Evolutionary conservation across 176 grass and related monocot species (phyloP), one percentile per base, ranked within the genome.

Genomic region (Phoenix roebelenii): DNA sequence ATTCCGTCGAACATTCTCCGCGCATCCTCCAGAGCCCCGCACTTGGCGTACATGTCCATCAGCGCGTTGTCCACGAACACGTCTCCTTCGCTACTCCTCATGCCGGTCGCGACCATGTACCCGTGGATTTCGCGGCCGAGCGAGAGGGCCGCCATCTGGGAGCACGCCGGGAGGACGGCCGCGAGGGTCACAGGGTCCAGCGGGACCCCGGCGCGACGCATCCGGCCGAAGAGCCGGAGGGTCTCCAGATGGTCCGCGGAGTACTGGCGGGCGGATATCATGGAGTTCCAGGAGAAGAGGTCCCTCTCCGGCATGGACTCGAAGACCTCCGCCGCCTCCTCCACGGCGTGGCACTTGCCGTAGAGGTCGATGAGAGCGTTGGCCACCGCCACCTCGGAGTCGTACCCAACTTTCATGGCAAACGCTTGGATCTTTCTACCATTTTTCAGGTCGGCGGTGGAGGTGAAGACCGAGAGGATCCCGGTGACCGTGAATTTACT

Each of bases 221-320:
- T 90, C 60, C 63, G 57, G 0, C 19, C 39, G 56, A 90, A 82
- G 1, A 85, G 55, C 51, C 60, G 51, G 67, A 85, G 63, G 10
- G 67, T 59, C 18, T 59, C 78, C 12, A 18, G 25, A 5, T 85
- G 63, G 22, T 85, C 67, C 51, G 78, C 86, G 0, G 82, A 89
- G 78, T 79, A 89, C 1, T 85, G 71, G 59, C 75, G 52, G 0
- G 82, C 78, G 1, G 75, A 89, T 7, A 85, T 49, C 78, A 89
- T 79, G n/a, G 86, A 89, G 55, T 89, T 89, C 86, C 86, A 89
- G 39, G 78, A 82, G 59, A 82, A 79, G 14, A 76, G 25, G 55
- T 89, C 82, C 67, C 69, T 76, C 26, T 82, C 86, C 7, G 30
- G 16, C 23, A 85, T 76, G 18, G 59, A 69, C 44, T 76, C 78